These are phyloP conservation scores for Cyberlindnera meyerae DNA, from an alignment of 805 yeast genomes.

Conservation along the genomic window DNA sequence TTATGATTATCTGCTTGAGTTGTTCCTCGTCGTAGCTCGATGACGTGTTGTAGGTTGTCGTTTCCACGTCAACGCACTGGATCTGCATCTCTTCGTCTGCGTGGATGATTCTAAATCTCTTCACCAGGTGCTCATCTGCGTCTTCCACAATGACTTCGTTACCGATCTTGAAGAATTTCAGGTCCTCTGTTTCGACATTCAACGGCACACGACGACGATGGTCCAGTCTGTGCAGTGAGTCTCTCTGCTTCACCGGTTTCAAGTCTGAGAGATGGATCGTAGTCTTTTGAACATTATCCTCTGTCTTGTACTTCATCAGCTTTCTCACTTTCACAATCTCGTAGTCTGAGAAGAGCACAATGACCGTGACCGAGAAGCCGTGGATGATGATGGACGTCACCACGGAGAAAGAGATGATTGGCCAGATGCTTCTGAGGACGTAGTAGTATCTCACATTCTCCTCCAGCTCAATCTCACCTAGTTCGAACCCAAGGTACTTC, in stretches of 20 bases:
- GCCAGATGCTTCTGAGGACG: constrained; percentile 62
- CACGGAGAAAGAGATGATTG: constrained; percentile 72
- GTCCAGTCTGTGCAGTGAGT: neutral
- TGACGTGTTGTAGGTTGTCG: too few species aligned
- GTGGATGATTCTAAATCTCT: constrained; percentile 6
- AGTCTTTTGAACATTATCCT: neutral
- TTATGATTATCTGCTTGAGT: constrained; percentile 2
- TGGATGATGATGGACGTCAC: constrained; percentile 83
- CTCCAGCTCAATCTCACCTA: constrained; percentile 36
- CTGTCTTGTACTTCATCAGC: too few species aligned
- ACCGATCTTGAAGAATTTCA: constrained; percentile 15
- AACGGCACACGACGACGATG: constrained; percentile 8
- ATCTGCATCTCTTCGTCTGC: constrained; percentile 5
- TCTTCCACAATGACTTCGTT: constrained; percentile 15
- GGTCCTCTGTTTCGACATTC: constrained; percentile 7
- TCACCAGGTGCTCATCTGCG: constrained; percentile 10
- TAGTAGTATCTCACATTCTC: constrained; percentile 42
- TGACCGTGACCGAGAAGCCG: constrained; percentile 81
- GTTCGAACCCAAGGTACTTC: constrained; percentile 7
- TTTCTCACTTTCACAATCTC: constrained; percentile 5
- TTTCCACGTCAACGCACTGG: constrained; percentile 6
- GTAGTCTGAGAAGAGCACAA: constrained; percentile 11
- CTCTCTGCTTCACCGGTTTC: constrained; percentile 1
- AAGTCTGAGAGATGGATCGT: neutral
- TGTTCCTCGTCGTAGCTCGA: constrained; percentile 10